Conservation (phyloP, 495 filamentous ascomycete species). For the Aspergillus cristatus region DNA sequence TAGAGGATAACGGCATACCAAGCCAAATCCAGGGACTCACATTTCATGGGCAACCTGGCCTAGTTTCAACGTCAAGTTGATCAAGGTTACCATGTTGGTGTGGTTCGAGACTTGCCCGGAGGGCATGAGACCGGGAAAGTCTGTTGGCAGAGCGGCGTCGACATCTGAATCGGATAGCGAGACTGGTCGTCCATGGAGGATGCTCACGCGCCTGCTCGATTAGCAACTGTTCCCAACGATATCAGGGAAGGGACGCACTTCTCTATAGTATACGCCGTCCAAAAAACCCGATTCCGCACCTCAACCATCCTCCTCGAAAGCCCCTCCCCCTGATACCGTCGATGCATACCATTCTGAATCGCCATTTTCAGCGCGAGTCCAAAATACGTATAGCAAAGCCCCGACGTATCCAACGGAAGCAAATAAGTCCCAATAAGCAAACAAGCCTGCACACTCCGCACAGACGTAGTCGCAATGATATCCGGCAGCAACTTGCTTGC, state of each 20-base stretch:
- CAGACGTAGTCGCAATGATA: conserved; percentile 43
- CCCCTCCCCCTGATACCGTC: conserved; percentile 38
- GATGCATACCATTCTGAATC: conserved; percentile 48
- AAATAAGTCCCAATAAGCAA: conserved; percentile 42
- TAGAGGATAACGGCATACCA: not conserved
- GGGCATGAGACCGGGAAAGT: conserved; percentile 32
- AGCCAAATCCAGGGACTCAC: conserved; percentile 16
- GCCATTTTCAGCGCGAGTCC: conserved; percentile 41
- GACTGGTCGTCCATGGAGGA: conserved; percentile 39
- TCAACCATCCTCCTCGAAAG: conserved; percentile 34
- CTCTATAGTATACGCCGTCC: conserved; percentile 44
- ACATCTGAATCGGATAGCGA: conserved; percentile 37
- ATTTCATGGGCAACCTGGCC: conserved; percentile 38
- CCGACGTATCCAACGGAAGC: conserved; percentile 40
- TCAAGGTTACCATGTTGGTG: conserved; percentile 38
- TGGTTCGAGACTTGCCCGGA: conserved; percentile 30
- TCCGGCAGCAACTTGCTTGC: conserved; percentile 42
- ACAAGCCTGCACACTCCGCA: conserved; percentile 44
- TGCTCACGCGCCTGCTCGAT: conserved; percentile 26
- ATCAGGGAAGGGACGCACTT: conserved; percentile 18
- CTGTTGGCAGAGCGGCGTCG: conserved; percentile 37
- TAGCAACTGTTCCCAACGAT: conserved; percentile 3
- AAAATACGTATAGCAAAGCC: conserved; percentile 43
- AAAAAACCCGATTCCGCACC: conserved; percentile 41
- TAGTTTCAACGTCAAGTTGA: conserved; percentile 37